Evolutionary conservation across 2,329 filamentous ascomycete genomes (phyloP), one percentile per base, ranked within the genome.

Genomic region (Diaporthe batatas): DNA sequence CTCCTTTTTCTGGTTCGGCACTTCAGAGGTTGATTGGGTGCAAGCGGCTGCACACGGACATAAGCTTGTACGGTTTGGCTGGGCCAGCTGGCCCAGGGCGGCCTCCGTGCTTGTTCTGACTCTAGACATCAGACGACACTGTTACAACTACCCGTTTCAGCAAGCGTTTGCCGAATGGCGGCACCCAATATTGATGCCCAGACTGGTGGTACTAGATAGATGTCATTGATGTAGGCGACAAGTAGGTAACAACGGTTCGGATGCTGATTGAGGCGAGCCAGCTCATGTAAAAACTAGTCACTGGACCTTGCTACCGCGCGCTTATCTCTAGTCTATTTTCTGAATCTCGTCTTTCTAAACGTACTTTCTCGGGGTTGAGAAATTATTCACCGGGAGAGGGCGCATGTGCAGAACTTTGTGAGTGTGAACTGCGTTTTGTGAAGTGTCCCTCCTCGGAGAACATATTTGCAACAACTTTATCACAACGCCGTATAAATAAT

Each of bases 121-220:
- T 51, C 59, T 25, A 32, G 62, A 65, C 62, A 65, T 51, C 29
- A 65, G 62, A 65, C 44, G 62, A 25, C 42, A 18, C 29, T 65
- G 62, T 65, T 36, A 65, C 62, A 51, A 14, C 44, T 39, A 36
- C 62, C 62, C 36, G 62, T 65, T 51, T 65, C 62, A 65, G 62
- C 62, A 51, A 36, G 62, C 49, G 62, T 51, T 39, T 51, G 44
- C 62, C 62, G 44, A 65, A 36, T 29, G 42, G 59, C 59, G 18
- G 14, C 21, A 42, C 29, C 59, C 44, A 44, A 44, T 25, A 4
- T 65, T 14, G n/a, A 65, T 11, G 25, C 29, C 62, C 62, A 32
- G 21, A 21, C 62, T 65, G 62, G 62, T 36, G 29, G 29, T 51
- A 65, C 42, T 21, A 11, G 5, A 65, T 21, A 11, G 5, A 65